phyloP scores from a whole-genome alignment of 2,329 filamentous ascomycete species.

The Bisporella sp. region DNA sequence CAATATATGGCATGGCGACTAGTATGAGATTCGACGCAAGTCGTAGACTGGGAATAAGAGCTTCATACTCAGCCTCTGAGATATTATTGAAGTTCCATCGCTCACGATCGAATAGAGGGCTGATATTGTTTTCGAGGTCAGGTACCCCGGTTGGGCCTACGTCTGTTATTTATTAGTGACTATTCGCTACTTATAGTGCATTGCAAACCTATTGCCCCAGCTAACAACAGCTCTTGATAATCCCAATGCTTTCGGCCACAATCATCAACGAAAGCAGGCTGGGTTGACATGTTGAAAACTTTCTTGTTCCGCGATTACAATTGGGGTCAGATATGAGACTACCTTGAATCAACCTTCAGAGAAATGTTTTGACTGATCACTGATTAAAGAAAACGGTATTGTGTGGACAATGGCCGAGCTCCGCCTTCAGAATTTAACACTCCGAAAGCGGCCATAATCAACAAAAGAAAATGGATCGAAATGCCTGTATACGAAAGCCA shows the following conservation, averaged over 20 bases:
- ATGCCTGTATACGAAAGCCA: too few species aligned
- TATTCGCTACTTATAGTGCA: too few species aligned
- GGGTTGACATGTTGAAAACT: background rate
- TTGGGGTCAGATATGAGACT: too few species aligned
- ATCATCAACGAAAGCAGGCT: background rate
- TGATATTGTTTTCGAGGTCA: conserved; percentile 6
- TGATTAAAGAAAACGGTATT: too few species aligned
- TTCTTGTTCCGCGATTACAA: too few species aligned
- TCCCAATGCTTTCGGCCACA: background rate
- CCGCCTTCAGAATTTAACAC: too few species aligned
- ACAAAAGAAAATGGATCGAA: too few species aligned
- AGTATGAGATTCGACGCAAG: conserved; percentile 18
- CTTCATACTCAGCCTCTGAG: conserved; percentile 12
- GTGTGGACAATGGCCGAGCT: too few species aligned
- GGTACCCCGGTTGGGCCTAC: conserved; percentile 1
- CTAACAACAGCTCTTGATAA: background rate
- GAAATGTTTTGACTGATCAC: too few species aligned
- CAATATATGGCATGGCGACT: conserved; percentile 17
- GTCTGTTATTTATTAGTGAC: background rate
- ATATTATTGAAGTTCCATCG: conserved; percentile 10
- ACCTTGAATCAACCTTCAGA: too few species aligned
- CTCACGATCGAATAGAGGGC: conserved; percentile 12
- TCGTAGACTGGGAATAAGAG: conserved; percentile 19
- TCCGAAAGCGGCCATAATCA: too few species aligned
- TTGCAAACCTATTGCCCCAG: background rate